A percentile compares a stretch with the other conserved stretches of the same genome.
phyloP scores from a whole-genome alignment of 371 early-diverging fungal species.

The Thermomucor indicae-seudaticae region DNA sequence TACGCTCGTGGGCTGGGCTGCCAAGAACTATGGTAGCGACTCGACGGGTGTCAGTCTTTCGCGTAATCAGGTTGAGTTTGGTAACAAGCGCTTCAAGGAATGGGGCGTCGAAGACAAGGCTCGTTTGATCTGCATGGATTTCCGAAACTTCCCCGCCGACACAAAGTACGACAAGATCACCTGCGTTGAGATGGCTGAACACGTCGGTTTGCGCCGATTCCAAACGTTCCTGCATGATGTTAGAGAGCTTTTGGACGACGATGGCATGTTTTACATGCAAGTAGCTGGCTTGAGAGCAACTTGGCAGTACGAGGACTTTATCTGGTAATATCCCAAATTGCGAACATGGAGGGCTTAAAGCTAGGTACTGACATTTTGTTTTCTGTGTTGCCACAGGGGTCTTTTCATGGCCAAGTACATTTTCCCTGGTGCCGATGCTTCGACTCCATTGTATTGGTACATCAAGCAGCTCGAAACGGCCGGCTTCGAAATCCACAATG shows the following conservation, averaged over 20 bases:
- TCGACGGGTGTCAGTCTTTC: conserved; percentile 94
- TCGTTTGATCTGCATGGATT: conserved; percentile 87
- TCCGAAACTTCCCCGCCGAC: conserved; percentile 89
- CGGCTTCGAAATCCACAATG: conserved; percentile 87
- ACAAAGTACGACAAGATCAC: conserved; percentile 93
- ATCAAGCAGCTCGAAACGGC: conserved; percentile 86
- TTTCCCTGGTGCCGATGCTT: conserved; percentile 98
- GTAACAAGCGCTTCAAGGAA: conserved; percentile 78
- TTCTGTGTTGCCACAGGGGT: conserved; percentile 56
- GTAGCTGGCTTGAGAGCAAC: conserved; percentile 92
- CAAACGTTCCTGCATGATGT: conserved; percentile 88
- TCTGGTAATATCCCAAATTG: conserved; percentile 50
- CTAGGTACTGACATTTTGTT: neutral
- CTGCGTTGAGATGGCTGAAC: conserved; percentile 97
- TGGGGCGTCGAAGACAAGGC: conserved; percentile 80
- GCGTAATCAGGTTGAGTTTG: conserved; percentile 87
- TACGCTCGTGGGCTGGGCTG: conserved; percentile 84
- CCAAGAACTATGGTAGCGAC: conserved; percentile 83
- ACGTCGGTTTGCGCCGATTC: conserved; percentile 94
- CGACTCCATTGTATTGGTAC: conserved; percentile 93
- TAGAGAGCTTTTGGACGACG: conserved; percentile 92
- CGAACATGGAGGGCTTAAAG: neutral
- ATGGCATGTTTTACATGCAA: conserved; percentile 96
- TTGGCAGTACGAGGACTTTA: conserved; percentile 89
- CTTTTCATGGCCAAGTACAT: conserved; percentile 98